phyloP scores from a whole-genome alignment of 257 asterid species.

The Paulownia fortunei region DNA sequence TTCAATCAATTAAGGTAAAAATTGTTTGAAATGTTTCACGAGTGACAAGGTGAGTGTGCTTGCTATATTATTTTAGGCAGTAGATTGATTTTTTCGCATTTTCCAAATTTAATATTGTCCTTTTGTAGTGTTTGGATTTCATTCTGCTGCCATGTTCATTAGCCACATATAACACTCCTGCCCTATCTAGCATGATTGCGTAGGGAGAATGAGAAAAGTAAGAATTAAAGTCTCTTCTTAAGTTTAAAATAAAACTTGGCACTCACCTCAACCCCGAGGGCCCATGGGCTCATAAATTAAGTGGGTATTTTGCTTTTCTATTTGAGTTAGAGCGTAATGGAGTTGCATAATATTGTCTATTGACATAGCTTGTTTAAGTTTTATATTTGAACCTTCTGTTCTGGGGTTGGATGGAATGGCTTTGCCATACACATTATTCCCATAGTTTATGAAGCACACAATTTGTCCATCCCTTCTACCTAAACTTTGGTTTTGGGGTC shows the following conservation, averaged over 20 bases:
- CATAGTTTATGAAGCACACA: background rate
- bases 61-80: too few relatives aligned
- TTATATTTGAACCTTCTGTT: background rate
- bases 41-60: background rate
- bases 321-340: background rate
- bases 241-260: background rate
- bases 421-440: background rate
- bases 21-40: background rate
- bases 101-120: background rate
- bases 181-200: background rate
- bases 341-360: background rate
- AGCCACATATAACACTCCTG: background rate
- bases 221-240: background rate
- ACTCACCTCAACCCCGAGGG: background rate
- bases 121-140: conserved; percentile 6
- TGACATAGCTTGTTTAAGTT: background rate
- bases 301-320: background rate
- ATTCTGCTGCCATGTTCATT: background rate
- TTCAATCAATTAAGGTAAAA: background rate
- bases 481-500: background rate
- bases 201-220: background rate
- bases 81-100: background rate
- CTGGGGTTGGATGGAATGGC: conserved; percentile 7
- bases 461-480: background rate
- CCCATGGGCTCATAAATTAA: background rate